phyloP scores from a whole-genome alignment of 352 stramenopile genomes.

The Halophytophthora batemanensis region DNA sequence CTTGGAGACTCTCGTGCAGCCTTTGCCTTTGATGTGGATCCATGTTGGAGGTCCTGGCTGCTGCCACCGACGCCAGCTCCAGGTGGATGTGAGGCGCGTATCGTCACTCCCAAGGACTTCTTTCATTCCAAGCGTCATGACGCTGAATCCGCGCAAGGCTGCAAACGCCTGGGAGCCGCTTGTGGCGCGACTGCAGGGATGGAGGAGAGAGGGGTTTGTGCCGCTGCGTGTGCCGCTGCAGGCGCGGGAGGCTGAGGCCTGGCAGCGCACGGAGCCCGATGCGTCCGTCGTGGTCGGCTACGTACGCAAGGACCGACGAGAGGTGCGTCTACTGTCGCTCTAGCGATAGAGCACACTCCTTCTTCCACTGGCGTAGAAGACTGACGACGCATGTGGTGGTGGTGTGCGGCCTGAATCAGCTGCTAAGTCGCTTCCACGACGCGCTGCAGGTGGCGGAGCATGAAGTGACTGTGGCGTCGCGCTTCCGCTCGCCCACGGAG shows the following conservation, averaged over 20 bases:
- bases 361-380: no score
- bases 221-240: slow-evolving; percentile 53
- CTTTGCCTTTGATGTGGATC: no score
- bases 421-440: slow-evolving; percentile 27
- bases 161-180: slow-evolving; percentile 32
- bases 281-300: slow-evolving; percentile 33
- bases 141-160: no score
- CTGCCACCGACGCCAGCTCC: no score
- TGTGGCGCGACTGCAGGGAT: slow-evolving; percentile 37
- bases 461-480: slow-evolving; percentile 28
- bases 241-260: slow-evolving; percentile 21
- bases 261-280: slow-evolving; percentile 1
- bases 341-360: no score
- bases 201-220: slow-evolving; percentile 40
- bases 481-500: slow-evolving; percentile 25
- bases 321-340: no score
- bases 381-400: neutral
- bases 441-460: slow-evolving; percentile 30
- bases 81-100: no score
- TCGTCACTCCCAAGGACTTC: no score
- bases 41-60: no score
- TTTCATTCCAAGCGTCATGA: no score
- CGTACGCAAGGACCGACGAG: slow-evolving; percentile 29
- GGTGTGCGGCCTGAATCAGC: slow-evolving; percentile 12
- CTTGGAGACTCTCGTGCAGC: no score